Base-by-base conservation (phyloP, 2,329 filamentous ascomycete genomes). In the Aspergillus pseudotamarii region DNA sequence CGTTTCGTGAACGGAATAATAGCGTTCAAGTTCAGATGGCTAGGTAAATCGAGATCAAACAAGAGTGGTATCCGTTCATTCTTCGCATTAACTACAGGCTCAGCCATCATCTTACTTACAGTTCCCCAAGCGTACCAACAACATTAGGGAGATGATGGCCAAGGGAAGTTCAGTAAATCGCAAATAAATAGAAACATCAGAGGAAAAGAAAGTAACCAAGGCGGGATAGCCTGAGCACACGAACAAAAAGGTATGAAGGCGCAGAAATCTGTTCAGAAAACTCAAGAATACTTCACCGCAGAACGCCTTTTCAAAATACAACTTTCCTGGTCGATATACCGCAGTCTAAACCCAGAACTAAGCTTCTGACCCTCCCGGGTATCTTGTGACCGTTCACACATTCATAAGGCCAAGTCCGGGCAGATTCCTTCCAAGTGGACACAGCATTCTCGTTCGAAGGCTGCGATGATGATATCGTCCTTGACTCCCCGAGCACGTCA, bases 11-110 rank as follows among this genome's bases (percentile, higher is more conserved):
- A 16, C 34, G 34, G 34, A 6, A 6, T 36, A 16, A 16, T 36
- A 36, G 34, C 34, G 2, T 36, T 16, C 32, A 36, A 16, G 34
- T 36, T 36, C 34, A 36, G 14, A 36, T 16, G 34, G 34, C 34
- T 4, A 48, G 21, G 21, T 8, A 14, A 28, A 12, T 30, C 30
- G 28, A 32, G n/a, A 19, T 30, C 26, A 28, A 23, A 38, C 58
- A 60, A 55, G 50, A 57, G 53, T 67, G 65, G 58, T 67, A 66
- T 65, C 61, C 60, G 69, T 73, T 69, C 66, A 73, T 73, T 70
- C 69, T 51, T 71, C 70, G 66, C 69, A 72, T 72, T 71, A 73
- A 66, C 63, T 73, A 73, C 69, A 71, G 59, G 62, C 64, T 68
- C 63, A 61, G 64, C 64, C 64, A 58, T 62, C 60, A 66, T 62